These are phyloP conservation scores for Stephania japonica DNA, from an alignment of 164 flowering plant species.

Conservation along the genomic window DNA sequence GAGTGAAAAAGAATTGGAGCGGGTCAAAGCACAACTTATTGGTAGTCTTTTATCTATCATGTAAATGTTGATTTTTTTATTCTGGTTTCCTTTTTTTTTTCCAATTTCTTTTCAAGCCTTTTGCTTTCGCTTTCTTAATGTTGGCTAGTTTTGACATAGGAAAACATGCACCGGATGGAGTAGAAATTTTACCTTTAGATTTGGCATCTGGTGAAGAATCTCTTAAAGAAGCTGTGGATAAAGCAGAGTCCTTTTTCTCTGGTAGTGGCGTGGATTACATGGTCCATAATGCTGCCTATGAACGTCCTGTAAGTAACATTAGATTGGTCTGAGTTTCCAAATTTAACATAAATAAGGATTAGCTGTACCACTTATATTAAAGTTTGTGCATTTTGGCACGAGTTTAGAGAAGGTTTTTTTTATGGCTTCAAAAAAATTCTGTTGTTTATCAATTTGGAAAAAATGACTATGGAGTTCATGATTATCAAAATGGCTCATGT, in stretches of 20 bases:
- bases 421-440: too few relatives aligned
- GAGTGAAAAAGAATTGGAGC: slow-evolving; percentile 70
- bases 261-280: slow-evolving; percentile 79
- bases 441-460: not conserved
- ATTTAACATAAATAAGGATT: too few relatives aligned
- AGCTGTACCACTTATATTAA: too few relatives aligned
- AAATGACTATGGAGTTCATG: not conserved
- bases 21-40: slow-evolving; percentile 61
- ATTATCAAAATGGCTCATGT: not conserved
- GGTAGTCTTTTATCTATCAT: slow-evolving; percentile 32
- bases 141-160: slow-evolving; percentile 34
- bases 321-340: not conserved
- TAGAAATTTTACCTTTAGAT: slow-evolving; percentile 78
- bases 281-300: slow-evolving; percentile 93
- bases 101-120: not conserved
- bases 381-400: too few relatives aligned
- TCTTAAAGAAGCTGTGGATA: slow-evolving; percentile 59
- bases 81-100: not conserved
- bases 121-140: not conserved
- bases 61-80: not conserved
- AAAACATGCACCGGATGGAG: slow-evolving; percentile 75
- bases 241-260: slow-evolving; percentile 70
- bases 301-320: slow-evolving; percentile 74
- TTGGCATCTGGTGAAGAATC: slow-evolving; percentile 69
- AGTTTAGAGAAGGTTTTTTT: too few relatives aligned